Base-by-base conservation (phyloP, 768 basidiomycete genomes). In the Termitomyces sp. region DNA sequence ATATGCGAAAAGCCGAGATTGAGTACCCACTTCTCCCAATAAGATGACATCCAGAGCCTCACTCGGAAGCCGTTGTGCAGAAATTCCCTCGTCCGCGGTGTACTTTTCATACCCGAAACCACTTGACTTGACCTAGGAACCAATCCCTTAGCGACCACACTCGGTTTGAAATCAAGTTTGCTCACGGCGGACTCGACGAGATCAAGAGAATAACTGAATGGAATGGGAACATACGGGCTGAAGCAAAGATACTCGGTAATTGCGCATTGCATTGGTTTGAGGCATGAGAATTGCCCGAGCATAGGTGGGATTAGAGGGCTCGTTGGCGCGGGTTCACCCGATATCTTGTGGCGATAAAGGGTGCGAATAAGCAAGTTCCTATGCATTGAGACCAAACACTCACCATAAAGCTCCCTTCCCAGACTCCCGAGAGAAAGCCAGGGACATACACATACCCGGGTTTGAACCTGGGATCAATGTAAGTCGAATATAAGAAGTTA, bases 401-500 rank as follows among this genome's bases (percentile, higher is more conserved):
- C 61, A 84, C 85, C 81, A 82, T 82, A 65, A 77, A 82, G 46
- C 72, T 73, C 1, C 85, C 85, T 69, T 85, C 79, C 85, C 85
- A 87, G 57, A 79, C 64, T 3, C 83, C 85, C 29, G 80, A 72
- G 54, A 86, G 72, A 34, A 74, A 66, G 17, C 81, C 82, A 38
- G 77, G 76, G 62, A 71, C 63, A 62, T 75, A 76, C 25, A 66
- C 60, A 48, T 66, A 64, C n/a, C 59, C 63, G 56, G 68, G 66
- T 59, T 64, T 38, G 35, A 42, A 60, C 57, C 63, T 63, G 11
- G 66, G 64, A 56, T 53, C 41, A 21, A 58, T 19, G 50, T 63
- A 60, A n/a, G 51, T 67, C 32, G 54, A 61, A 51, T 35, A 50
- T 37, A 55, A 48, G 50, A 49, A 53, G 1, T 51, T 38, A 27